Percentiles rank a stretch among this genome's conserved stretches.
Evolutionary conservation across 1,284 basidiomycete genomes (phyloP).

Genomic region (Ganoderma meredithae): DNA sequence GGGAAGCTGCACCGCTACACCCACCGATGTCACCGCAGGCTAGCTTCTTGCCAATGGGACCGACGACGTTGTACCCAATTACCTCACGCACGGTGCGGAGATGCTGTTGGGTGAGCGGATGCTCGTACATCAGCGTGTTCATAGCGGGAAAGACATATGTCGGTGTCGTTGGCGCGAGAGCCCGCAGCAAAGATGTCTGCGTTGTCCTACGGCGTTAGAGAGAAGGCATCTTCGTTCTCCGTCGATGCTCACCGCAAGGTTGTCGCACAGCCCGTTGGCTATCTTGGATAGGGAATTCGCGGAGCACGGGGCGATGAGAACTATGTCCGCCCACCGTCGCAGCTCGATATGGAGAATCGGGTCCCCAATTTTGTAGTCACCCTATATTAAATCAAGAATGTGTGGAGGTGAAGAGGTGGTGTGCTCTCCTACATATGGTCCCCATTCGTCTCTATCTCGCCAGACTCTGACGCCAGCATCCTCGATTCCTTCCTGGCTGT

Average conservation of each 20-base stretch:
- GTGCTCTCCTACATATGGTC: slow-evolving; percentile 46
- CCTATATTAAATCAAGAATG: slow-evolving; percentile 42
- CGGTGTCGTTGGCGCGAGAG: slow-evolving; percentile 81
- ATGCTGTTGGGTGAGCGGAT: slow-evolving; percentile 91
- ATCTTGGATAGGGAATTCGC: slow-evolving; percentile 97
- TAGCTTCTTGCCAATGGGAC: slow-evolving; percentile 86
- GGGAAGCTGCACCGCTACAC: slow-evolving; percentile 38
- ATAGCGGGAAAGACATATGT: slow-evolving; percentile 96
- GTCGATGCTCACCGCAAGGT: slow-evolving; percentile 72
- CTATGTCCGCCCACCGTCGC: slow-evolving; percentile 94
- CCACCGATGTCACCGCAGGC: slow-evolving; percentile 94
- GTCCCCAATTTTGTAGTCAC: slow-evolving; percentile 78
- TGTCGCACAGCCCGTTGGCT: slow-evolving; percentile 89
- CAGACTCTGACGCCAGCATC: slow-evolving; percentile 74
- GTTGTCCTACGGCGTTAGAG: not conserved
- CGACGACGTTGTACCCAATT: slow-evolving; percentile 82
- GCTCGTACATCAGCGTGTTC: slow-evolving; percentile 98
- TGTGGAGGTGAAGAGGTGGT: not conserved
- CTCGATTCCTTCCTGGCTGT: slow-evolving; percentile 62
- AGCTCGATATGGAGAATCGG: slow-evolving; percentile 97
- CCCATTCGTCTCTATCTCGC: slow-evolving; percentile 95
- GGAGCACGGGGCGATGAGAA: slow-evolving; percentile 93
- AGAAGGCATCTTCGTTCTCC: not conserved
- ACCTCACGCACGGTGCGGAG: slow-evolving; percentile 74
- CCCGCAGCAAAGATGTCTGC: slow-evolving; percentile 91